These are phyloP conservation scores for Peterozyma xylosa DNA, from an alignment of 805 yeast genomes.

Conservation along the genomic window DNA sequence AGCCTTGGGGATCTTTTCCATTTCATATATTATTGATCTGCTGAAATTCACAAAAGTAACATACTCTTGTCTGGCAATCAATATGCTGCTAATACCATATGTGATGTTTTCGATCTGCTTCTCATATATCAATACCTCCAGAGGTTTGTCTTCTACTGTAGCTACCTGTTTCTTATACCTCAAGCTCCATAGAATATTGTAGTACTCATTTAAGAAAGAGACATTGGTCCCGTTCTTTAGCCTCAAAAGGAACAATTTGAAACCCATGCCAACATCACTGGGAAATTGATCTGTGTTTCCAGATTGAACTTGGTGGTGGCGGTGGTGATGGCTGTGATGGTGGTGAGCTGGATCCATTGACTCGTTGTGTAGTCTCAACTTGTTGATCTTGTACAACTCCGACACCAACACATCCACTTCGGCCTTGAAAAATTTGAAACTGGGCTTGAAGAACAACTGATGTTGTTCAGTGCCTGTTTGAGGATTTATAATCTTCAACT, in stretches of 20 bases:
- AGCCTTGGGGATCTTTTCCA: slow-evolving; percentile 8
- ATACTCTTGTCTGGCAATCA: slow-evolving; percentile 20
- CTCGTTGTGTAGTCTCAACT: slow-evolving; percentile 7
- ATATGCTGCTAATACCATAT: slow-evolving; percentile 15
- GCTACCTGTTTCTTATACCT: slow-evolving; percentile 5
- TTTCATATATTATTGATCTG: slow-evolving; percentile 3
- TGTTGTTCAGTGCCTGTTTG: slow-evolving; percentile 10
- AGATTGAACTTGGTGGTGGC: slow-evolving; percentile 1
- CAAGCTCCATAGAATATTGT: slow-evolving; percentile 28
- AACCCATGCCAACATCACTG: slow-evolving; percentile 13
- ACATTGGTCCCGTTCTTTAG: slow-evolving; percentile 35
- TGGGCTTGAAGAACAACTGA: slow-evolving; percentile 17
- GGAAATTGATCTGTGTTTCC: slow-evolving; percentile 11
- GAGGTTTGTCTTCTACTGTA: background rate
- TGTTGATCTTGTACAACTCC: slow-evolving; percentile 15
- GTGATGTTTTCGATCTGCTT: slow-evolving; percentile 8
- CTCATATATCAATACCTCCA: no score
- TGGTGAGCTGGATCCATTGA: background rate
- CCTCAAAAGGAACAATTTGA: slow-evolving; percentile 26
- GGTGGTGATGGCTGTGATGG: background rate
- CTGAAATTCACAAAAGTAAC: slow-evolving; percentile 17
- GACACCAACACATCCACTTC: slow-evolving; percentile 19
- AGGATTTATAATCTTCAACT: slow-evolving; percentile 11
- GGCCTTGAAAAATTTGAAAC: slow-evolving; percentile 17
- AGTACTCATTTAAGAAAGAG: slow-evolving; percentile 33